Evolutionary conservation across 2,329 filamentous ascomycete genomes (phyloP), one percentile per base, ranked within the genome.

Genomic region (Pseudogymnoascus sp.): DNA sequence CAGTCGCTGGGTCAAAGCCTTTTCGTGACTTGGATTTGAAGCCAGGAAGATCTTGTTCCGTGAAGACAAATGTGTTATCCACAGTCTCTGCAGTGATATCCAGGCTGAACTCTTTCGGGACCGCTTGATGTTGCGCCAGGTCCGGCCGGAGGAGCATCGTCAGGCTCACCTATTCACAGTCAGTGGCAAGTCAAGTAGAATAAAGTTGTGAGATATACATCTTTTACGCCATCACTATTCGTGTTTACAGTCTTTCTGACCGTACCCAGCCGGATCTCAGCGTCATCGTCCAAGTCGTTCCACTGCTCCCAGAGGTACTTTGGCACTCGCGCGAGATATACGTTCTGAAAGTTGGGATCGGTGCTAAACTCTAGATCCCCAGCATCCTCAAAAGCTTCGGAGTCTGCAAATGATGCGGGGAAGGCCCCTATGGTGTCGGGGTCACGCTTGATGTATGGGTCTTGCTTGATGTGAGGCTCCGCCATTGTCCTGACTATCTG

Each of bases 61-160:
- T 92, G 73, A 99, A 99, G 63, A 97, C 80, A 73, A 89, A 96
- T 18, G 92, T 94, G 75, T 96, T 97, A 70, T 84, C 85, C 35
- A 93, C 85, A n/a, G 83, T 77, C 44, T 79, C 73, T 42, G 85
- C 82, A 23, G 83, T 86, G 56, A 91, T 81, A 56, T 91, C 86
- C 64, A 97, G 78, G 68, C 91, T 84, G 76, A 97, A 99, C 71
- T 96, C 91, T 71, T 91, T 91, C 10, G 92, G 92, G n/a, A 97
- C 80, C 4, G 82, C 77, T 68, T 88, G 82, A 73, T 96, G 91
- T 66, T 85, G 81, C 6, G 83, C 79, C 60, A 88, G 79, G 61
- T 85, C 81, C 21, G 81, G 80, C 70, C 82, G 79, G 47, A 96
- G 80, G 66, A 91, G 82, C 77, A 96, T 89, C 73, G 87, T 76